Evolutionary conservation across 192 early-diverging fungal species (phyloP), one percentile per base, ranked within the genome.

Genomic region (Coemansia erecta): DNA sequence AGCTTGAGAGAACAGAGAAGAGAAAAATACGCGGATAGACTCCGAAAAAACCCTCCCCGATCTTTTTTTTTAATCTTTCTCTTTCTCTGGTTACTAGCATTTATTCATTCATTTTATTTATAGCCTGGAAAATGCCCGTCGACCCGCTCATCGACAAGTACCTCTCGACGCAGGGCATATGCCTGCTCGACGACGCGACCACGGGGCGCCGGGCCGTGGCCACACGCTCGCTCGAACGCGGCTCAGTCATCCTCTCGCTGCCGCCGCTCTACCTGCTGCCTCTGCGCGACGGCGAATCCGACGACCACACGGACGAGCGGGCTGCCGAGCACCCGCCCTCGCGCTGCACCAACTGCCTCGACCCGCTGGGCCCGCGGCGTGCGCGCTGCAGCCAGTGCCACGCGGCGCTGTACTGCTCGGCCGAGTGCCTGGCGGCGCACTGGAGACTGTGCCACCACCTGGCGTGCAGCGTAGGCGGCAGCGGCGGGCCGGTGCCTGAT

Each of bases 331-430:
- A 35, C 1, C 31, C 26, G 0, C 47, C 18, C 19, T 35, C 44
- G 12, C 63, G 72, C 0, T 80, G 77, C 46, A 10, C 37, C 31
- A 31, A 62, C 21, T 80, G 77, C 47, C 71, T 74, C 39, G 42
- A 47, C 0, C n/a, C 8, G 6, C 55, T 80, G 56, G 68, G 72
- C 1, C 7, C n/a, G 11, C 58, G 65, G 11, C 55, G 52, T 2
- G 61, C 72, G 46, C 67, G 61, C 21, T 80, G 77, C 62, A 68
- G 77, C 45, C 77, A 64, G 28, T 80, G 77, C 35, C 72, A 40
- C 15, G 17, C 13, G 8, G 45, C 55, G 23, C 60, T 56, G 28
- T 80, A 80, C 56, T 80, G 77, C 54, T 62, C 54, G 4, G 14
- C 35, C 8, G 17, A 12, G 18, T 80, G 77, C 23, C 64, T 71